Base-by-base conservation (phyloP, 2,329 filamentous ascomycete genomes). In the Bipolaris victoriae region DNA sequence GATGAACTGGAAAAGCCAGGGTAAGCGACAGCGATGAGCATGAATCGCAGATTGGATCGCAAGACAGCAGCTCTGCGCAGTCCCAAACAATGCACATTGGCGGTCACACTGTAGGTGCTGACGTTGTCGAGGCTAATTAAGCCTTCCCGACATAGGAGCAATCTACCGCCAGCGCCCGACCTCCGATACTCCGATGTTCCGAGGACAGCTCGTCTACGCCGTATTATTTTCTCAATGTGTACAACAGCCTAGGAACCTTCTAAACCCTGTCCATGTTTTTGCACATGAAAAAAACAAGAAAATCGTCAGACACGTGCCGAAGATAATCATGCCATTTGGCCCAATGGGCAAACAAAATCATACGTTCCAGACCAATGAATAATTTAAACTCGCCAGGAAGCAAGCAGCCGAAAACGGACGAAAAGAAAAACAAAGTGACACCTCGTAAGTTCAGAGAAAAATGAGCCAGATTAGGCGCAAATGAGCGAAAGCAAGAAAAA, bases 91-190 rank as follows among this genome's bases (percentile, higher is more conserved):
- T 41, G 39, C 39, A 22, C 44, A 35, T n/a, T n/a, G 16, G 44
- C 44, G 13, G 16, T 31, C n/a, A 46, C 44, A 18, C 20, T 16
- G 4, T 22, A n/a, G 16, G 7, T 15, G 29, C 29, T 41, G 20
- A 24, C 16, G 44, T 47, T 16, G 44, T 47, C 29, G 15, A 54
- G 7, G 45, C 52, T 40, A 54, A 43, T 31, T 29, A 51, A 49
- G 52, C 20, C 29, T 37, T 43, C n/a, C 36, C 52, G 52, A 49
- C 36, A 54, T n/a, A 45, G 36, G 52, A 54, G 37, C 31, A 33
- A 39, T 37, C 44, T 29, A 36, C 41, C 16, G 16, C 37, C 51
- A 29, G 26, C 20, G 47, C 6, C 13, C 43, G 16, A 46, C n/a
- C 43, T 33, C 44, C 44, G 44, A 47, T 18, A 35, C 29, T 22